Conservation (phyloP, 2,329 filamentous ascomycete species). For the Talaromyces marneffei region DNA sequence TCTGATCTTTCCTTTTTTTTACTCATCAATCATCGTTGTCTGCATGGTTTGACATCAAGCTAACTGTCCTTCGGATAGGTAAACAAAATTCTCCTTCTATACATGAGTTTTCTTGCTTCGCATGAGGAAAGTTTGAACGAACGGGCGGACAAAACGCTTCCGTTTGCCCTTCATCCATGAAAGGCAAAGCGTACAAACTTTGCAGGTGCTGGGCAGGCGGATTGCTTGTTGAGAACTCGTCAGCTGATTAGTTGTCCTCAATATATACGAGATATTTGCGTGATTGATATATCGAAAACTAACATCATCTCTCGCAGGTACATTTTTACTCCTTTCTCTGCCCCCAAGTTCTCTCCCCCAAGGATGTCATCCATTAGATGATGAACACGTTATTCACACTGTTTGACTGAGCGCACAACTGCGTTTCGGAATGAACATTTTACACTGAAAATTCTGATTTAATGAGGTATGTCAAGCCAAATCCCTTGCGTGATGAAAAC, state of each 20-base stretch:
- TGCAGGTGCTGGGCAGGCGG: slow-evolving; percentile 50
- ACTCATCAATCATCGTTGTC: slow-evolving; percentile 17
- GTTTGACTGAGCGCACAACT: slow-evolving; percentile 55
- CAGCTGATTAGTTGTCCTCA: slow-evolving; percentile 45
- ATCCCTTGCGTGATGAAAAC: slow-evolving; percentile 11
- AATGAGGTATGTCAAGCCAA: slow-evolving; percentile 50
- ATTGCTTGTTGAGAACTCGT: slow-evolving; percentile 65
- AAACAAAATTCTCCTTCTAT: slow-evolving; percentile 9
- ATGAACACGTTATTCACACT: slow-evolving; percentile 66
- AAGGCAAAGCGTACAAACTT: slow-evolving; percentile 59
- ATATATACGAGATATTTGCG: neutral
- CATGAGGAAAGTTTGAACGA: slow-evolving; percentile 62
- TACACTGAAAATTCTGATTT: slow-evolving; percentile 66
- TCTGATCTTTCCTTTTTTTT: slow-evolving; percentile 44
- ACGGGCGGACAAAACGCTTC: slow-evolving; percentile 62
- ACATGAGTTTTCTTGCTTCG: slow-evolving; percentile 15
- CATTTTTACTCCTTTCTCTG: slow-evolving; percentile 24
- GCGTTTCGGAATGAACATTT: slow-evolving; percentile 51
- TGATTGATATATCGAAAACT: neutral
- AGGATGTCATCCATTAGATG: slow-evolving; percentile 46
- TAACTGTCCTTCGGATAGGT: slow-evolving; percentile 14
- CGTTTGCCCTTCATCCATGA: slow-evolving; percentile 45
- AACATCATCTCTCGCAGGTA: slow-evolving; percentile 8
- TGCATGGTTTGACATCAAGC: slow-evolving; percentile 14
- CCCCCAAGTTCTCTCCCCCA: neutral